Conservation (phyloP, 176 grass and related monocot genomes). For the Raddia guianensis region DNA sequence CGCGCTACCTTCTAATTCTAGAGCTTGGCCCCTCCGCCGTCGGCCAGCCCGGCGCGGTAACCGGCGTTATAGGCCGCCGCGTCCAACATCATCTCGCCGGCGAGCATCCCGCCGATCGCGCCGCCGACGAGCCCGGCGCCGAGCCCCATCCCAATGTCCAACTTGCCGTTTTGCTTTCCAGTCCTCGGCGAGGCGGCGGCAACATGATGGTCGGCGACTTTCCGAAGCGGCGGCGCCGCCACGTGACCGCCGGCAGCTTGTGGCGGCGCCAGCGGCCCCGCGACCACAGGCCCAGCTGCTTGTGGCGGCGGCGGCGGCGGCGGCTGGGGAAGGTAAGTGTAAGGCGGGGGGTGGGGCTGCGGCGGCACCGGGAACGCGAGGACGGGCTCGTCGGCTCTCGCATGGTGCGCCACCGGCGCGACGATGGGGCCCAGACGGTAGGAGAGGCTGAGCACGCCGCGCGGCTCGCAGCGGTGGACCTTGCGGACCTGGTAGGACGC, state of each 20-base stretch:
- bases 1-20: neutral
- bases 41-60: constrained; percentile 56
- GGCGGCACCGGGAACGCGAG: constrained; percentile 34
- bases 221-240: neutral
- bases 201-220: neutral
- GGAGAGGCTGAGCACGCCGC: constrained; percentile 63
- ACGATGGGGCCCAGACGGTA: constrained; percentile 55
- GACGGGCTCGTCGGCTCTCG: constrained; percentile 28
- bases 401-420: neutral
- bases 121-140: constrained; percentile 58
- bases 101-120: constrained; percentile 60
- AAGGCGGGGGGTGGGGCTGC: neutral
- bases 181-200: constrained; percentile 4
- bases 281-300: neutral
- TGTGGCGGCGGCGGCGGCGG: constrained; percentile 11
- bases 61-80: constrained; percentile 49
- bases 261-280: neutral
- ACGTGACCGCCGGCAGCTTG: neutral
- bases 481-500: constrained; percentile 65
- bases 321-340: constrained; percentile 1
- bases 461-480: constrained; percentile 47
- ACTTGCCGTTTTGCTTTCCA: neutral
- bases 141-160: constrained; percentile 52
- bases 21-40: constrained; percentile 20
- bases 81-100: constrained; percentile 60